Evolutionary conservation across 2,329 filamentous ascomycete genomes (phyloP).

Genomic region (Cephalotrichum gorgonifer): DNA sequence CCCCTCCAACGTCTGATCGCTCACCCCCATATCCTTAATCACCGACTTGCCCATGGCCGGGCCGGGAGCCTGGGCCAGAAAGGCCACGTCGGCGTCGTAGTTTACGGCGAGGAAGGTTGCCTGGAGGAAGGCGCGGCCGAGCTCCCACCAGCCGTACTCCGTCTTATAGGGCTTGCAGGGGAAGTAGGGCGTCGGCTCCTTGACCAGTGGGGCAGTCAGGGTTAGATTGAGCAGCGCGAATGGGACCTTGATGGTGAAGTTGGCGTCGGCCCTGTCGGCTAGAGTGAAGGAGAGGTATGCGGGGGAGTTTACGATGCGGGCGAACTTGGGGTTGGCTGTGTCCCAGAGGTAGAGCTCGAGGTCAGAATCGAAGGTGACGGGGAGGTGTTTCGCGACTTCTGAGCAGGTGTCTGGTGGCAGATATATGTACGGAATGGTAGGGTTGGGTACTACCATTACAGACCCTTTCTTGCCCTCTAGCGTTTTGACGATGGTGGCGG

Average conservation of each 20-base stretch:
- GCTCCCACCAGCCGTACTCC: not conserved
- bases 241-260: not conserved
- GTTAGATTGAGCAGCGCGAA: not conserved
- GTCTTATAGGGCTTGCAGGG: not conserved
- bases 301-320: not conserved
- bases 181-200: not conserved
- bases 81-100: not conserved
- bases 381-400: not conserved
- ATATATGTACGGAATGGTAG: not conserved
- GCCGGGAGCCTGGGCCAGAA: not conserved
- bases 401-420: not conserved
- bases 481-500: not conserved
- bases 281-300: not conserved
- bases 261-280: not conserved
- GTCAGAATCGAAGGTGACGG: not conserved
- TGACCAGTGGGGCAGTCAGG: not conserved
- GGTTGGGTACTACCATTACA: not conserved
- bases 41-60: not conserved
- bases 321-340: not conserved
- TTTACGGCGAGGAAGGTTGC: not conserved
- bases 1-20: not conserved
- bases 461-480: not conserved
- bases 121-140: not conserved
- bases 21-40: not conserved
- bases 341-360: conserved; percentile 1